Conservation (phyloP, 2,329 filamentous ascomycete species). For the Trichoderma oligosporum region DNA sequence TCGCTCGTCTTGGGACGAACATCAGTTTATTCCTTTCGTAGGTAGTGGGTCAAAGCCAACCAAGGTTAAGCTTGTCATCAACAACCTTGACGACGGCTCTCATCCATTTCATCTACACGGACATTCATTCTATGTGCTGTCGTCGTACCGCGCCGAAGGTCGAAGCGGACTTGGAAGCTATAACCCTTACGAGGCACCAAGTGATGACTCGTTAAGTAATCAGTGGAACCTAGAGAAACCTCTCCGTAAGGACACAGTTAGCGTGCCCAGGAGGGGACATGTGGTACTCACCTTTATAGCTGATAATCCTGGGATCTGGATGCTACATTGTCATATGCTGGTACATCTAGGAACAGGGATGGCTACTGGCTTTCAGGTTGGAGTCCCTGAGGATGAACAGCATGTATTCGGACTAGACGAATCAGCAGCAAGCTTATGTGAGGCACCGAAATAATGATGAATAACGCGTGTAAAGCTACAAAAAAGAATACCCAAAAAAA, state of each 20-base stretch:
- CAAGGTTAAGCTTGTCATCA: slow-evolving; percentile 30
- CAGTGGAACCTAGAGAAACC: slow-evolving; percentile 23
- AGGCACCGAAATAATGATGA: neutral
- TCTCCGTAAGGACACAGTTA: slow-evolving; percentile 38
- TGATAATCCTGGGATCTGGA: slow-evolving; percentile 29
- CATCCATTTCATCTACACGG: slow-evolving; percentile 53
- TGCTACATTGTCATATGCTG: slow-evolving; percentile 32
- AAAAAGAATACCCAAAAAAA: neutral
- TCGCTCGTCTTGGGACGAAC: slow-evolving; percentile 24
- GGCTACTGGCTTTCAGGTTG: slow-evolving; percentile 28
- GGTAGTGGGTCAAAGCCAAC: slow-evolving; percentile 15
- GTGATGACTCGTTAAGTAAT: neutral
- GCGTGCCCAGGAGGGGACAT: slow-evolving; percentile 33
- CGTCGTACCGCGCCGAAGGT: slow-evolving; percentile 23
- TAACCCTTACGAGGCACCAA: slow-evolving; percentile 24
- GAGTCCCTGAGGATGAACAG: slow-evolving; percentile 21
- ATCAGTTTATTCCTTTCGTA: slow-evolving; percentile 26
- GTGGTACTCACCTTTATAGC: slow-evolving; percentile 26
- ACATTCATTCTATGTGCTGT: slow-evolving; percentile 47
- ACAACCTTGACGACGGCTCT: slow-evolving; percentile 33
- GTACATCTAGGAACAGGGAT: slow-evolving; percentile 29
- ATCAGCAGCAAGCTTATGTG: slow-evolving; percentile 21
- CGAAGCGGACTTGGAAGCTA: slow-evolving; percentile 28
- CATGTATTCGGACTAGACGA: slow-evolving; percentile 21
- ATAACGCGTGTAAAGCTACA: no score